These are phyloP conservation scores for Emmonsia crescens DNA, from an alignment of 2,329 filamentous ascomycete genomes.

Conservation along the genomic window DNA sequence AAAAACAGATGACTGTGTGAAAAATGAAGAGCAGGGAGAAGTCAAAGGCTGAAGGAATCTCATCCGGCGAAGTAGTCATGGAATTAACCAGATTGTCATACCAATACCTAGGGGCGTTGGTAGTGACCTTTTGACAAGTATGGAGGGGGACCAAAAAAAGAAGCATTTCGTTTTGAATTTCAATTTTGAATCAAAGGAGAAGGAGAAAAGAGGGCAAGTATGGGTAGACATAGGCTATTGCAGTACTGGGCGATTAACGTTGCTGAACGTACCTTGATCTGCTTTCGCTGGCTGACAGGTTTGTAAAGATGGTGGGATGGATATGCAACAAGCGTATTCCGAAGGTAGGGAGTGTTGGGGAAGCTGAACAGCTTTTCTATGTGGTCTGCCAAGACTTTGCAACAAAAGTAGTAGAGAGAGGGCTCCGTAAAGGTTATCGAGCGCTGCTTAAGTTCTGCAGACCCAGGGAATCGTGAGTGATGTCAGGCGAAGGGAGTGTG, in stretches of 20 bases:
- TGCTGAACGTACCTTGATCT: neutral
- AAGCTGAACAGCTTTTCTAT: neutral
- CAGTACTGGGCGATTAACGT: neutral
- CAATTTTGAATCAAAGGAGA: neutral
- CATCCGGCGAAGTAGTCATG: neutral
- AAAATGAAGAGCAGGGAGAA: neutral
- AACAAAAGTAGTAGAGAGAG: neutral
- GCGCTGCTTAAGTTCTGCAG: neutral
- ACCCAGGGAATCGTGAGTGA: neutral
- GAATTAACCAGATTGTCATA: neutral
- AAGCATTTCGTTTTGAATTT: neutral
- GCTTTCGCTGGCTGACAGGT: neutral
- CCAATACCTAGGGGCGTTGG: neutral
- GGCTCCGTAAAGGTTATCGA: neutral
- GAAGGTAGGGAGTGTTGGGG: neutral
- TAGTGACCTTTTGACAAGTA: neutral
- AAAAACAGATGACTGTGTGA: neutral
- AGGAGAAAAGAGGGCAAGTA: neutral
- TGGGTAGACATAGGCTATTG: neutral
- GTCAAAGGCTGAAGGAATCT: neutral
- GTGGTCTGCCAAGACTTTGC: neutral
- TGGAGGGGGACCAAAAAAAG: neutral
- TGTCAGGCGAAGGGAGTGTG: neutral
- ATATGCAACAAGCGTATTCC: neutral
- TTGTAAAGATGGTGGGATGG: neutral